Evolutionary conservation across 2,329 filamentous ascomycete genomes (phyloP).

Genomic region (Phaeosphaeriaceae sp.): DNA sequence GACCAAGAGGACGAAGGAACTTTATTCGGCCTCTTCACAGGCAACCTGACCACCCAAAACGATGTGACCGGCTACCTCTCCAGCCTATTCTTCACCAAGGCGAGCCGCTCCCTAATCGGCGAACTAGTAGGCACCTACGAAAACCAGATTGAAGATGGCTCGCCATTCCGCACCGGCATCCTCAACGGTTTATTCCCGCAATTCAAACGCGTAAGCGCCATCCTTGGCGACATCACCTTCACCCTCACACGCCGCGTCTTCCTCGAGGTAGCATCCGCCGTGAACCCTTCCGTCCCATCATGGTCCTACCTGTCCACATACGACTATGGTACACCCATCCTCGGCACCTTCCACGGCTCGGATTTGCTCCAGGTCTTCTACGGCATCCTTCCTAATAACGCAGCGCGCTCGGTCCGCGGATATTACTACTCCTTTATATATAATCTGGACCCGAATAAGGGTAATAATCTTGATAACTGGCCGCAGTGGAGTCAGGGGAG

Average conservation of each 20-base stretch:
- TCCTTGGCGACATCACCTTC: conserved; percentile 78
- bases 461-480: conserved; percentile 55
- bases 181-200: conserved; percentile 77
- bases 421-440: conserved; percentile 79
- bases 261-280: conserved; percentile 56
- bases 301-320: conserved; percentile 82
- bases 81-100: conserved; percentile 65
- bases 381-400: conserved; percentile 67
- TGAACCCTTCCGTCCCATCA: conserved; percentile 64
- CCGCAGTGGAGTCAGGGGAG: conserved; percentile 60
- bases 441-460: conserved; percentile 71
- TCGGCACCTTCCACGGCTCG: conserved; percentile 77
- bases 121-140: conserved; percentile 69
- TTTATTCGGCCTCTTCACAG: conserved; percentile 72
- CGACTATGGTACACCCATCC: conserved; percentile 70
- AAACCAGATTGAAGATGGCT: conserved; percentile 63
- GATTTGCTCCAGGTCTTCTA: conserved; percentile 75
- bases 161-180: conserved; percentile 72
- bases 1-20: conserved; percentile 84
- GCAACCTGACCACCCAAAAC: conserved; percentile 68
- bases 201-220: conserved; percentile 77
- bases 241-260: conserved; percentile 72
- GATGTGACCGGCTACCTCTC: conserved; percentile 68
- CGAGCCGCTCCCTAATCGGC: conserved; percentile 59
- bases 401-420: conserved; percentile 64